phyloP scores from a whole-genome alignment of 441 rosid genomes.

The Populus tomentosa region DNA sequence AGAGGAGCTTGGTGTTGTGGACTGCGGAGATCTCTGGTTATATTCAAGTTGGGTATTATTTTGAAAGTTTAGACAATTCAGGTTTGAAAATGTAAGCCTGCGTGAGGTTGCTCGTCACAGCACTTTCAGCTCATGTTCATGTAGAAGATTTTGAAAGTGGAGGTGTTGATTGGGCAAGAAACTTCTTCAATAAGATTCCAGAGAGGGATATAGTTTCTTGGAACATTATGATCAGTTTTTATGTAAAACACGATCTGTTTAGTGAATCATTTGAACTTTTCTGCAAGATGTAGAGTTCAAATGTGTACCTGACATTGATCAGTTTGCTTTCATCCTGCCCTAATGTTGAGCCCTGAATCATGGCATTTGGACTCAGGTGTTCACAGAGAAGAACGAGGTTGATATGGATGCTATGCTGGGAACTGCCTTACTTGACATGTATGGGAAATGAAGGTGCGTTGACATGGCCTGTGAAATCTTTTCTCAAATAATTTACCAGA shows the following conservation, averaged over 20 bases:
- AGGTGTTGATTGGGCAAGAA: neutral
- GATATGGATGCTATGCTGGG: neutral
- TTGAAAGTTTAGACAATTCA: conserved; percentile 11
- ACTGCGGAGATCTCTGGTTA: conserved; percentile 22
- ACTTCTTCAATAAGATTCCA: conserved; percentile 10
- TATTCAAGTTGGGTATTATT: conserved; percentile 6
- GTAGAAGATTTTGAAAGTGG: conserved; percentile 15
- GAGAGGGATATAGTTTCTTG: conserved; percentile 13
- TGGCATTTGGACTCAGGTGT: conserved; percentile 18
- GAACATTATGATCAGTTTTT: conserved; percentile 15
- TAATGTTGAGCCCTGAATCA: conserved; percentile 11
- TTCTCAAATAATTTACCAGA: conserved; percentile 3
- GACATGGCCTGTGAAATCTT: conserved; percentile 10
- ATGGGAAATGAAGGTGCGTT: no score
- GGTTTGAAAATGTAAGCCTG: conserved; percentile 18
- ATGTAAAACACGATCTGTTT: neutral
- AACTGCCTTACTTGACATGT: conserved; percentile 12
- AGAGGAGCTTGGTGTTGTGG: conserved; percentile 12
- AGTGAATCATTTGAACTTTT: conserved; percentile 16
- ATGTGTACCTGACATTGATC: conserved; percentile 5
- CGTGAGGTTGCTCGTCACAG: conserved; percentile 22
- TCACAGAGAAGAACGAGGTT: conserved; percentile 4
- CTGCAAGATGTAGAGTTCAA: conserved; percentile 11
- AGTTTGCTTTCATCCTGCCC: conserved; percentile 17
- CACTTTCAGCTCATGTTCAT: conserved; percentile 19